Evolutionary conservation across 805 yeast species (phyloP).

Genomic region (Cyberlindnera lachancei): DNA sequence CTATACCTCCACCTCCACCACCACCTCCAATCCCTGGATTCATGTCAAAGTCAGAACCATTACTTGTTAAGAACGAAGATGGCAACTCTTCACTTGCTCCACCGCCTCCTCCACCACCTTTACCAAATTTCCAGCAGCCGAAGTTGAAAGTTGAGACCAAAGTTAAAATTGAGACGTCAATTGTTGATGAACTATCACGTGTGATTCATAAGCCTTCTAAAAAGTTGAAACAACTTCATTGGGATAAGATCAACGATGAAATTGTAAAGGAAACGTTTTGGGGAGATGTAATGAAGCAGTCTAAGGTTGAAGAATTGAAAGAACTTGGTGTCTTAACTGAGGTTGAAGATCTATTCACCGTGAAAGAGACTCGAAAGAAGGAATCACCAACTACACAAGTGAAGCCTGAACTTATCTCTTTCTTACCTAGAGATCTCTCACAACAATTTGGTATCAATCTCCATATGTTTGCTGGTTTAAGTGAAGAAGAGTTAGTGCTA

Average conservation of each 20-base stretch:
- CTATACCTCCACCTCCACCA: neutral
- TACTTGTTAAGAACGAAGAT: conserved; percentile 2
- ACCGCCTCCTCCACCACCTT: conserved; percentile 24
- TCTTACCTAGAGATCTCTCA: conserved; percentile 75
- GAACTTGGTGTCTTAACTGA: conserved; percentile 78
- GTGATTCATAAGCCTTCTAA: conserved; percentile 25
- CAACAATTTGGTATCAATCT: conserved; percentile 94
- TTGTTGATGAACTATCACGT: conserved; percentile 5
- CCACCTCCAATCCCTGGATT: conserved; percentile 3
- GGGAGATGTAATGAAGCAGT: conserved; percentile 53
- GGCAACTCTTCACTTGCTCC: conserved; percentile 19
- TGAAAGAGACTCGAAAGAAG: conserved; percentile 48
- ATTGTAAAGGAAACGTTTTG: conserved; percentile 81
- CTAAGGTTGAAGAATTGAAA: conserved; percentile 52
- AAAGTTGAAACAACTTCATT: conserved; percentile 89
- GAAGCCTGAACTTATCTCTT: conserved; percentile 39
- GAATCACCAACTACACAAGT: conserved; percentile 17
- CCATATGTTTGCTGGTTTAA: conserved; percentile 58
- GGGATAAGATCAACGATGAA: conserved; percentile 75
- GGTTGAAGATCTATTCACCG: conserved; percentile 82
- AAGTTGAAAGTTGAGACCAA: conserved; percentile 3
- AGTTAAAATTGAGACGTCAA: too few species aligned
- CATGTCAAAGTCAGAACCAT: conserved; percentile 1
- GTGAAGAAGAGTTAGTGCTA: conserved; percentile 60
- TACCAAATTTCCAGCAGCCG: conserved; percentile 19